phyloP scores from a whole-genome alignment of 345 rosid species.

The Heritiera littoralis region DNA sequence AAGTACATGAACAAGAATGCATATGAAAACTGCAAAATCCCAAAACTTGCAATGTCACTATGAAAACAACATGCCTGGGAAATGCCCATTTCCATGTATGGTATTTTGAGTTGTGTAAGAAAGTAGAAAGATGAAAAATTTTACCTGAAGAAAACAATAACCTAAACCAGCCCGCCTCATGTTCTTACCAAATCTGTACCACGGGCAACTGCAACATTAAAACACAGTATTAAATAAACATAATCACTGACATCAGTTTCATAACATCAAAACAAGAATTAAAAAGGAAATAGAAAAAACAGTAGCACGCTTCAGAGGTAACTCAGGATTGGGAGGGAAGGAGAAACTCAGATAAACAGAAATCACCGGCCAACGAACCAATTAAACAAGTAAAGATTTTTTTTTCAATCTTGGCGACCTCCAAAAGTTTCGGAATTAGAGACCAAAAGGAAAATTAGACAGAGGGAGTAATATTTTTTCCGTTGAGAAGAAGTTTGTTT shows the following conservation, averaged over 20 bases:
- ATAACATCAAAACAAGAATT: background rate
- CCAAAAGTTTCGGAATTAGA: background rate
- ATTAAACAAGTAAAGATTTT: background rate
- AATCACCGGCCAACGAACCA: background rate
- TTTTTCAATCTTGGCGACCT: background rate
- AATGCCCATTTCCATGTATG: background rate
- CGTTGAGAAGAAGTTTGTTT: background rate
- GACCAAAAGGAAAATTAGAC: no score
- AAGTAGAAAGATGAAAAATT: background rate
- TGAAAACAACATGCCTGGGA: conserved; percentile 1
- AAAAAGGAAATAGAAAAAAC: background rate
- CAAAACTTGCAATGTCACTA: background rate
- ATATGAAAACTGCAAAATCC: conserved; percentile 2
- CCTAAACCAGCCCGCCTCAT: conserved; percentile 86
- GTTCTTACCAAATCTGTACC: conserved; percentile 90
- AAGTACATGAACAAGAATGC: background rate
- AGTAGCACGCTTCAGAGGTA: background rate
- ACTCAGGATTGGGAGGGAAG: no score
- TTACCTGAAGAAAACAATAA: conserved; percentile 79
- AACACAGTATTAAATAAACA: conserved; percentile 14
- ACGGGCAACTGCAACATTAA: conserved; percentile 74
- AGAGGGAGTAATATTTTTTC: background rate
- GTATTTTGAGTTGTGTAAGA: background rate
- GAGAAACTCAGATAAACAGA: background rate
- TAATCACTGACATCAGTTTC: background rate